These are phyloP conservation scores for Pseudogymnoascus sp. DNA, from an alignment of 2,329 filamentous ascomycete species.

Conservation along the genomic window DNA sequence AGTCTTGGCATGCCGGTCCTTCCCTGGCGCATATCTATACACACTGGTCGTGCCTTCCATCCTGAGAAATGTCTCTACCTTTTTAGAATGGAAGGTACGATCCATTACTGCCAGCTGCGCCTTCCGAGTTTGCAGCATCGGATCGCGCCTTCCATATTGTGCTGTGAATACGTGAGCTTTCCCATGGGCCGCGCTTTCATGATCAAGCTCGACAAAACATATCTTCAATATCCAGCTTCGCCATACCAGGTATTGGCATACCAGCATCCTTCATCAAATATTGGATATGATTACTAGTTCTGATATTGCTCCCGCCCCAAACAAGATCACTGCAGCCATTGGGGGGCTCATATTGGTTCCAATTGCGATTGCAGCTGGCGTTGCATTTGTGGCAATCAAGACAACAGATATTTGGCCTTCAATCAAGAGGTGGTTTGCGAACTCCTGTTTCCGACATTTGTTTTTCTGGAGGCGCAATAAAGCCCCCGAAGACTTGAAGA, in stretches of 20 bases:
- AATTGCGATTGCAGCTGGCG: conserved; percentile 33
- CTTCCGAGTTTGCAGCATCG: neutral
- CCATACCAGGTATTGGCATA: conserved; percentile 3
- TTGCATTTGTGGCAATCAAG: conserved; percentile 28
- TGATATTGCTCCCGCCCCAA: conserved; percentile 20
- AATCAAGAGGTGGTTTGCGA: conserved; percentile 17
- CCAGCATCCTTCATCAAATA: conserved; percentile 12
- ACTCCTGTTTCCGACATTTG: conserved; percentile 14
- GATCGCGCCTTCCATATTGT: neutral
- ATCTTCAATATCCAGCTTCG: neutral
- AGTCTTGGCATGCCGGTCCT: neutral
- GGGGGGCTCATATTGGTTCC: conserved; percentile 40
- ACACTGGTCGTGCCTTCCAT: neutral
- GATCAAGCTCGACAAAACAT: neutral
- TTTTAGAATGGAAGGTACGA: neutral
- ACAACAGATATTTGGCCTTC: conserved; percentile 18
- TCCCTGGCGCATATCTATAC: neutral
- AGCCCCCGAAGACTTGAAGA: conserved; percentile 30
- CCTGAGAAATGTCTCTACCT: neutral
- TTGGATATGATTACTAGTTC: conserved; percentile 29
- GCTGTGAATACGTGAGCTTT: neutral
- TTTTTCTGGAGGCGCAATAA: conserved; percentile 11
- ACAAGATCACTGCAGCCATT: conserved; percentile 34
- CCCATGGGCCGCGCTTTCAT: neutral
- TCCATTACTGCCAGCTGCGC: neutral